Conservation (phyloP, 305 asterid genomes). For the Lippia alba region DNA sequence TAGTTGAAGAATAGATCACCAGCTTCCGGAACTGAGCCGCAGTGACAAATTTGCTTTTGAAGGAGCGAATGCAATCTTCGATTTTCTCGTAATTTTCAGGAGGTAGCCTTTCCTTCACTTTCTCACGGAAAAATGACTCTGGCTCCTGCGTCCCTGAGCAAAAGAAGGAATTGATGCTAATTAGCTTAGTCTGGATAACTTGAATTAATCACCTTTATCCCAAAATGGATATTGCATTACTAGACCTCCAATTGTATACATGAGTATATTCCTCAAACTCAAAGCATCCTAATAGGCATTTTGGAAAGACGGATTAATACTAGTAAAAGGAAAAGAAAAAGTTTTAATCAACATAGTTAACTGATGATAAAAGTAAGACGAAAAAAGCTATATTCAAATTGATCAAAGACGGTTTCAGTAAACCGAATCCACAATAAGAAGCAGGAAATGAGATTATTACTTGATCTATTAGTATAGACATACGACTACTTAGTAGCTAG, state of each 20-base stretch:
- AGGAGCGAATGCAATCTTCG: conserved; percentile 76
- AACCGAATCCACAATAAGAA: conserved; percentile 28
- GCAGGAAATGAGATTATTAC: conserved; percentile 20
- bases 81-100: conserved; percentile 65
- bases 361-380: conserved; percentile 19
- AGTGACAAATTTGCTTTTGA: conserved; percentile 57
- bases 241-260: conserved; percentile 15
- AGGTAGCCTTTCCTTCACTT: conserved; percentile 75
- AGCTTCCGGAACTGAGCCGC: conserved; percentile 64
- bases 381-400: conserved; percentile 12
- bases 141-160: conserved; percentile 70
- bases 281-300: conserved; percentile 8
- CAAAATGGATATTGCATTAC: conserved; percentile 25
- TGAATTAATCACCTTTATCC: conserved; percentile 16
- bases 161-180: conserved; percentile 31
- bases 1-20: conserved; percentile 52
- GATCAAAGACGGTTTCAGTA: conserved; percentile 10
- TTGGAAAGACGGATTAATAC: conserved; percentile 19
- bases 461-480: conserved; percentile 22
- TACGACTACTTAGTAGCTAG: conserved; percentile 14
- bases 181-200: conserved; percentile 29
- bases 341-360: not conserved
- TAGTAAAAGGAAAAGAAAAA: not conserved
- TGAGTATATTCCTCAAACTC: conserved; percentile 13
- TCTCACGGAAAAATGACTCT: conserved; percentile 62